Evolutionary conservation across 2,329 filamentous ascomycete genomes (phyloP), one percentile per base, ranked within the genome.

Genomic region (Geosmithia flava): DNA sequence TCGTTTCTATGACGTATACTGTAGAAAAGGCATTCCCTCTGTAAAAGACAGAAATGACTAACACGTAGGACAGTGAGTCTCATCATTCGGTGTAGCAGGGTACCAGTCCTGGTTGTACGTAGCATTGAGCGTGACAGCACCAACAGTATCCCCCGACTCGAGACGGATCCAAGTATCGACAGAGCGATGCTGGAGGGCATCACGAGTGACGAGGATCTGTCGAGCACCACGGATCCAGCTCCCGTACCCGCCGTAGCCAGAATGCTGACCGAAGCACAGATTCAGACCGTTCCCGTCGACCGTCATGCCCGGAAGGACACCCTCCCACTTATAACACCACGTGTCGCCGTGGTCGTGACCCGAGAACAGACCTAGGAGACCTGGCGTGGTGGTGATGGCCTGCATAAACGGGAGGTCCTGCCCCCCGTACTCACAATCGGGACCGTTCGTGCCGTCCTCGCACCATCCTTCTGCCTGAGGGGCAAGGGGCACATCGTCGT

Each of bases 211-310:
- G 2, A 68, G 54, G 13, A 84, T 62, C 53, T 82, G 75, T 1
- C 80, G 67, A 4, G 72, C 70, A 1, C 82, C 83, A 0, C 82
- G 73, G 10, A 74, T 72, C 76, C 76, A 84, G 44, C 69, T 68
- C 0, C 81, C 79, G 54, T 87, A 87, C 0, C 83, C 83, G 0
- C 82, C 83, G 48, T 86, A 86, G 0, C 83, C 83, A 0, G 78
- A 74, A 53, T 83, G 81, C 53, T 83, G 76, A 5, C 80, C 79
- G 55, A 82, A 85, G 54, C 72, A 76, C 10, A 76, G 54, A 44
- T 70, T 65, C n/a, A 69, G 55, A 2, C 70, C 70, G 49, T 68
- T 71, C 1, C 70, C 73, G 0, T 54, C 48, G 6, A 67, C 54
- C 0, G 55, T 53, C 58, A 66, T 61, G 2, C 58, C 62, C 7